These are phyloP conservation scores for Elsinoe necatrix DNA, from an alignment of 2,329 filamentous ascomycete species.

Conservation along the genomic window DNA sequence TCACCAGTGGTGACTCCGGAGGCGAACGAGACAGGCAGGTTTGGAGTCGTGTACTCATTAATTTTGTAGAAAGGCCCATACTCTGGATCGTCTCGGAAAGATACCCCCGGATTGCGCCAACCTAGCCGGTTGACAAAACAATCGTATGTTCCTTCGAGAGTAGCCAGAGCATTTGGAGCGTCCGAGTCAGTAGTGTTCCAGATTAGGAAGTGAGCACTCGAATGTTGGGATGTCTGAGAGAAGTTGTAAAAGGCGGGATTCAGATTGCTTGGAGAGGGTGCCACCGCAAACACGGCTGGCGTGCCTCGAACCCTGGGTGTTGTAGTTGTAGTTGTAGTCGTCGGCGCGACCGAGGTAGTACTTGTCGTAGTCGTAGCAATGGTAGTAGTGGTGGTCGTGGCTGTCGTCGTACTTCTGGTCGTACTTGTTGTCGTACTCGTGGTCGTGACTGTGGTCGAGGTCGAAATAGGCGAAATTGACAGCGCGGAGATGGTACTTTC, in stretches of 20 bases:
- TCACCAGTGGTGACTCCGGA: constrained; percentile 39
- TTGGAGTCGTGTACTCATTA: constrained; percentile 38
- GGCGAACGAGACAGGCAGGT: constrained; percentile 22
- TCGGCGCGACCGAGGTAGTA: background rate
- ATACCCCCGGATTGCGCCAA: constrained; percentile 24
- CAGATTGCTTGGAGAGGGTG: background rate
- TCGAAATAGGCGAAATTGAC: no score
- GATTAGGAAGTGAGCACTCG: constrained; percentile 33
- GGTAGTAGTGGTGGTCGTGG: background rate
- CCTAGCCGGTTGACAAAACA: constrained; percentile 22
- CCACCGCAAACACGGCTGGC: background rate
- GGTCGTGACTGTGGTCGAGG: background rate
- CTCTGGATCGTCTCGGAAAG: constrained; percentile 24
- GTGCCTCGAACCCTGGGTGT: background rate
- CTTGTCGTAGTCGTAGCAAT: background rate
- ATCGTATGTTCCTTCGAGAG: constrained; percentile 40
- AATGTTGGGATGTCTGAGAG: background rate
- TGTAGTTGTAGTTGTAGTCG: background rate
- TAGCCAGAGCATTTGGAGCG: constrained; percentile 30
- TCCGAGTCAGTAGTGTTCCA: constrained; percentile 28
- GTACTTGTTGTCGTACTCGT: background rate
- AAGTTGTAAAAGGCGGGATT: background rate
- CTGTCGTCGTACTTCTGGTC: background rate
- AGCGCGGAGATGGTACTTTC: no score
- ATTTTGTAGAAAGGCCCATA: constrained; percentile 39